Evolutionary conservation across 768 basidiomycete species (phyloP), one percentile per base, ranked within the genome.

Genomic region (Tricholoma sp.): DNA sequence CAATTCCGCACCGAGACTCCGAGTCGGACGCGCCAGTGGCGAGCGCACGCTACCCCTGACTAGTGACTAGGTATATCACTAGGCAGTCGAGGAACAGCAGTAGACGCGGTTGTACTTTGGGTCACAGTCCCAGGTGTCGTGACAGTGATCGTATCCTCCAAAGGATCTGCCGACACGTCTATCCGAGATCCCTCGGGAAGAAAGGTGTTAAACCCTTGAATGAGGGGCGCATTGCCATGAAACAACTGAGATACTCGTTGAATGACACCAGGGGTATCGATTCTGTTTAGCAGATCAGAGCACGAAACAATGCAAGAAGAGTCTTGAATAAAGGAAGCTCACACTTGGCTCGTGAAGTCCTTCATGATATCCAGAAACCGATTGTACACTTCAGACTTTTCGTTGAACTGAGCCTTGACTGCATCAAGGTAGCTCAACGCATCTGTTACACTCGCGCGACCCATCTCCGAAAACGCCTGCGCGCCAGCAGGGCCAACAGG

Each of bases 131-230:
- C 89, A 59, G 90, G 90, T 13, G 90, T 92, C 6, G 89, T 92
- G 58, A 92, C 90, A 9, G 83, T 89, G 68, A 92, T 91, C 34
- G 80, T 81, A 67, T 85, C 83, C 67, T 90, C 84, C 57, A 75
- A 69, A 24, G 85, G 84, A 74, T 90, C 88, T 24, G 74, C 76
- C 56, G 87, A 87, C 66, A 87, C 78, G 66, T 97, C 94, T 68
- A 98, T 97, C 57, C 91, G 88, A 73, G 96, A 98, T 31, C 95
- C 95, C 48, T 88, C 81, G 4, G 95, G 95, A 11, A 98, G 80
- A 73, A 98, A 98, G 2, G 95, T 97, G 74, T 98, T 98, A 84
- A 98, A 98, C 18, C 95, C 95, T 70, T 95, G 90, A 53, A 98
- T 97, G 64, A 98, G 88, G 53, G 78, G 68, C 5, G 89, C 91